These are phyloP conservation scores for Talaromyces amestolkiae DNA, from an alignment of 2,329 filamentous ascomycete genomes.

Conservation along the genomic window DNA sequence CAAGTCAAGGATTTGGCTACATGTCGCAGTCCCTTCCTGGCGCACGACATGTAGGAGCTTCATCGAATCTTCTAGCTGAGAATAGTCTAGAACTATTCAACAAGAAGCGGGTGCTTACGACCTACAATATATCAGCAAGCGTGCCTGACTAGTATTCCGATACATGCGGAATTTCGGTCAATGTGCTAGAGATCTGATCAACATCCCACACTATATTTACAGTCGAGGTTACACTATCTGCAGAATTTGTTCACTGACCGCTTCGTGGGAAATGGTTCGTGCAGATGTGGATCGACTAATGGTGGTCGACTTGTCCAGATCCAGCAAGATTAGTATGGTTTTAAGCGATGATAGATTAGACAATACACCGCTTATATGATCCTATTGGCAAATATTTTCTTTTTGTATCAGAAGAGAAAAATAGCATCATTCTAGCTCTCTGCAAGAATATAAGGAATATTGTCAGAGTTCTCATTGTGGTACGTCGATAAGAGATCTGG, in stretches of 20 bases:
- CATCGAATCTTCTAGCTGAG: not conserved
- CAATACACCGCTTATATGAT: not conserved
- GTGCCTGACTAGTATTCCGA: not conserved
- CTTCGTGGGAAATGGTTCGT: slow-evolving; percentile 21
- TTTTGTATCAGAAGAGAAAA: not conserved
- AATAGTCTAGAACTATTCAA: not conserved
- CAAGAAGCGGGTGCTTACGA: not conserved
- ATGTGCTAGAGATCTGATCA: slow-evolving; percentile 17
- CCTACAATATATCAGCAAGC: not conserved
- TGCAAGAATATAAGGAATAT: not conserved
- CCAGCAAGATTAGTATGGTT: not conserved
- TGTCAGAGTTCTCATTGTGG: not conserved
- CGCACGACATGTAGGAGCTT: not conserved
- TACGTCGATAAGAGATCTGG: slow-evolving; percentile 13
- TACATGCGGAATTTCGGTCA: not conserved
- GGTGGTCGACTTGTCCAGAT: not conserved
- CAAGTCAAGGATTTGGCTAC: not conserved
- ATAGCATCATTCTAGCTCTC: not conserved
- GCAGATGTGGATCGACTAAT: slow-evolving; percentile 2
- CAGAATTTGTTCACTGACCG: slow-evolving; percentile 28
- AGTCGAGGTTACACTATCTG: not conserved
- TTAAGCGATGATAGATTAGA: slow-evolving; percentile 5
- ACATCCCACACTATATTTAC: not conserved
- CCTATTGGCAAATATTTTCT: not conserved
- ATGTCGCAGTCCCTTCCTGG: not conserved